Conservation (phyloP, 164 flowering plant species). For the Akebia trifoliata region DNA sequence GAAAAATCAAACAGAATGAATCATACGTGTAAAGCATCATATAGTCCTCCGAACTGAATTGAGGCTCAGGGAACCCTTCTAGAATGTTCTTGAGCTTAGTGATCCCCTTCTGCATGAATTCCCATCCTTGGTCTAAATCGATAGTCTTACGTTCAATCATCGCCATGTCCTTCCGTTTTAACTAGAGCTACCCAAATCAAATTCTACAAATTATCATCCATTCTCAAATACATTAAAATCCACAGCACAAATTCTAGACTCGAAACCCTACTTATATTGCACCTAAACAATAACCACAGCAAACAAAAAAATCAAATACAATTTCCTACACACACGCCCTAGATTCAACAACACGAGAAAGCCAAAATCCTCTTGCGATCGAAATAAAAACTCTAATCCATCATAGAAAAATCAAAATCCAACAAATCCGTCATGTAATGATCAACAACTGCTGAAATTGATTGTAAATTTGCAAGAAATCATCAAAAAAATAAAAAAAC, state of each 20-base stretch:
- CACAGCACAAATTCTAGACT: background rate
- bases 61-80: constrained; percentile 64
- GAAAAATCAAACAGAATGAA: background rate
- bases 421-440: background rate
- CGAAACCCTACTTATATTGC: background rate
- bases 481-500: too few species aligned
- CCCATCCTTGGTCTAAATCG: constrained; percentile 88
- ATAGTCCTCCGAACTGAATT: constrained; percentile 72
- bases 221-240: background rate
- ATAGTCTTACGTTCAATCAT: constrained; percentile 55
- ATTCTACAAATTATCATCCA: background rate
- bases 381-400: background rate
- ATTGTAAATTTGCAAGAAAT: too few species aligned
- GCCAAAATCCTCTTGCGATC: too few species aligned
- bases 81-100: constrained; percentile 73
- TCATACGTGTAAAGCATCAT: constrained; percentile 89
- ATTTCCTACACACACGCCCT: too few species aligned
- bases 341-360: too few species aligned
- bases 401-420: background rate
- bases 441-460: background rate
- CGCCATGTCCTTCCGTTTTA: constrained; percentile 20
- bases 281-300: background rate
- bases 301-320: too few species aligned
- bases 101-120: constrained; percentile 75
- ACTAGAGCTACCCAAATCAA: background rate